Conservation (phyloP, 2,329 filamentous ascomycete species). For the Rutstroemia sydowiana region DNA sequence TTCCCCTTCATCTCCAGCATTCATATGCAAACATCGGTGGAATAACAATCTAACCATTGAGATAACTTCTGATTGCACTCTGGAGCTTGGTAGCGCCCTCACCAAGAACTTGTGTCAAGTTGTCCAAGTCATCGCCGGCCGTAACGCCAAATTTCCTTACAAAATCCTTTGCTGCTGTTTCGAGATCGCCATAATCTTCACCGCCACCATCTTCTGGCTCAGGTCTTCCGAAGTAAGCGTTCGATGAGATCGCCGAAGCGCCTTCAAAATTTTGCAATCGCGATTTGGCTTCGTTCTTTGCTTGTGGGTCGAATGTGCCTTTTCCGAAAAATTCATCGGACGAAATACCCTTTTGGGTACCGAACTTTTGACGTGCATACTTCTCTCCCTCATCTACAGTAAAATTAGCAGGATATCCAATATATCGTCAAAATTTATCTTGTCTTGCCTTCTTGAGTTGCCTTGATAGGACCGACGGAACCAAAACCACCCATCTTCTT, state of each 20-base stretch:
- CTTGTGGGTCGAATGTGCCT: slow-evolving; percentile 71
- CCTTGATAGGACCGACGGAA: slow-evolving; percentile 68
- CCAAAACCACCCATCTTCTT: slow-evolving; percentile 73
- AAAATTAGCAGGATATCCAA: slow-evolving; percentile 14
- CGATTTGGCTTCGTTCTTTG: slow-evolving; percentile 77
- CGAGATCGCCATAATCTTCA: slow-evolving; percentile 84
- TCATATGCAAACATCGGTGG: too few relatives aligned
- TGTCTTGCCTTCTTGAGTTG: slow-evolving; percentile 55
- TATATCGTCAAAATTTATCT: not conserved
- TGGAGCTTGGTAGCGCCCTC: slow-evolving; percentile 81
- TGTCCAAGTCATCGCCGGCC: slow-evolving; percentile 91
- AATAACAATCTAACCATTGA: slow-evolving; percentile 44
- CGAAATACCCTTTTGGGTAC: slow-evolving; percentile 87
- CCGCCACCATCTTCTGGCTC: slow-evolving; percentile 62
- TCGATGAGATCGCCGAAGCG: slow-evolving; percentile 85
- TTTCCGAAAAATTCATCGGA: slow-evolving; percentile 98
- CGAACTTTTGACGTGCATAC: slow-evolving; percentile 84
- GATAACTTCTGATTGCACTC: slow-evolving; percentile 60
- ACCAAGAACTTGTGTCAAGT: slow-evolving; percentile 72
- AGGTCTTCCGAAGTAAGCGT: slow-evolving; percentile 92
- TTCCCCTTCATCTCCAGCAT: not conserved
- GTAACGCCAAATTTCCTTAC: slow-evolving; percentile 92
- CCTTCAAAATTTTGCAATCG: slow-evolving; percentile 90
- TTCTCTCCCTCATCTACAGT: slow-evolving; percentile 65
- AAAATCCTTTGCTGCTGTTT: slow-evolving; percentile 92